phyloP scores from a whole-genome alignment of 2,329 filamentous ascomycete genomes.

The Sordariomycetes sp. region DNA sequence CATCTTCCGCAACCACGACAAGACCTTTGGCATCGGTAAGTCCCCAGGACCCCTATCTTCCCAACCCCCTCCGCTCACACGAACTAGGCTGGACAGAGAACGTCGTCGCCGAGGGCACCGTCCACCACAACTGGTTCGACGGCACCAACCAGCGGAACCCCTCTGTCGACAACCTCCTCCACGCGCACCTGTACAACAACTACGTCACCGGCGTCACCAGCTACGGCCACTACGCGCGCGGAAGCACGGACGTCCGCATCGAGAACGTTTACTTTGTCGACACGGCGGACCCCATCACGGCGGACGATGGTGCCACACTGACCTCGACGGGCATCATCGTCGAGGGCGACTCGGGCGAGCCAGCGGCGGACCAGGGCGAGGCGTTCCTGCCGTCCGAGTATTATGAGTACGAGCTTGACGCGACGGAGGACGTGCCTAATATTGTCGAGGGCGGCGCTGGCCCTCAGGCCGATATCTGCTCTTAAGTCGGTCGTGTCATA shows the following conservation, averaged over 20 bases:
- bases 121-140: slow-evolving; percentile 16
- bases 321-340: slow-evolving; percentile 9
- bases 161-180: slow-evolving; percentile 13
- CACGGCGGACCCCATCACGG: slow-evolving; percentile 12
- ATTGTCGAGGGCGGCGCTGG: slow-evolving; percentile 12
- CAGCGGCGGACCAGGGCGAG: slow-evolving; percentile 6
- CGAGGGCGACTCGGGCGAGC: slow-evolving; percentile 7
- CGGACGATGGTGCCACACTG: slow-evolving; percentile 8
- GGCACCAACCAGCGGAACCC: slow-evolving; percentile 14
- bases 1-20: slow-evolving; percentile 14
- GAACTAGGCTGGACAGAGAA: slow-evolving; percentile 15
- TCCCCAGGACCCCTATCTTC: background rate
- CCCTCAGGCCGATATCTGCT: slow-evolving; percentile 13
- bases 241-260: slow-evolving; percentile 12
- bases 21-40: slow-evolving; percentile 15
- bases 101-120: slow-evolving; percentile 11
- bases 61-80: background rate
- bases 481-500: background rate
- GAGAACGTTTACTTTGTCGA: slow-evolving; percentile 15
- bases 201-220: slow-evolving; percentile 12
- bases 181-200: slow-evolving; percentile 17
- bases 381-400: slow-evolving; percentile 8
- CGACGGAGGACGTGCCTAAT: slow-evolving; percentile 10
- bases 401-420: slow-evolving; percentile 10
- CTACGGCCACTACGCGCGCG: slow-evolving; percentile 15